Evolutionary conservation across 352 stramenopile species (phyloP).

Genomic region (Phytopythium aichiense): DNA sequence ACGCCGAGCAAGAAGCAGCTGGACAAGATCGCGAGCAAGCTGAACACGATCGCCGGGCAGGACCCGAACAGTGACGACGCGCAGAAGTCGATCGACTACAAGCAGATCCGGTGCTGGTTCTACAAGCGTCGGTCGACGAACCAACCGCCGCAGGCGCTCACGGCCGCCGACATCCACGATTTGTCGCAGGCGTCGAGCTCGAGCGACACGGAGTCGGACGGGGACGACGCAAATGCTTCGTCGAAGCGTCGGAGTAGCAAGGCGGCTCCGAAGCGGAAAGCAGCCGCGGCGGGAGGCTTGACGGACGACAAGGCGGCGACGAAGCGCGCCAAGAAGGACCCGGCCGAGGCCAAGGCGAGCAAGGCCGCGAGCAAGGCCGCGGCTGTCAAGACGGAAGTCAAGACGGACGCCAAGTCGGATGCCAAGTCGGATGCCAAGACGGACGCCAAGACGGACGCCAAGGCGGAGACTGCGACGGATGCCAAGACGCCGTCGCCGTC

Average conservation of each 20-base stretch:
- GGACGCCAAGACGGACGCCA: constrained; percentile 24
- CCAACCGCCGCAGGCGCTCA: constrained; percentile 65
- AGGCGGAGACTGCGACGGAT: not conserved
- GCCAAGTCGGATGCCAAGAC: not conserved
- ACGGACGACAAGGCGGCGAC: constrained; percentile 18
- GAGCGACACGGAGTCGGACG: constrained; percentile 69
- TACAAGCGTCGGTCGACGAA: constrained; percentile 84
- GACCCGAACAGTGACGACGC: constrained; percentile 52
- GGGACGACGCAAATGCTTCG: constrained; percentile 26
- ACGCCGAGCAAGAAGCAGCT: constrained; percentile 76
- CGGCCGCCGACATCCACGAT: constrained; percentile 47
- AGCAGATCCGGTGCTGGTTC: constrained; percentile 86
- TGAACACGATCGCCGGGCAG: constrained; percentile 60
- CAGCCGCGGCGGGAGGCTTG: not conserved
- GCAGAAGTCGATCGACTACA: constrained; percentile 77
- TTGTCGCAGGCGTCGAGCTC: constrained; percentile 46
- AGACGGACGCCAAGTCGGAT: constrained; percentile 9
- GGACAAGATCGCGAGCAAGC: constrained; percentile 67
- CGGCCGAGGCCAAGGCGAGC: not conserved
- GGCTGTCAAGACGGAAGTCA: not conserved
- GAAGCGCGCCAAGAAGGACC: constrained; percentile 36
- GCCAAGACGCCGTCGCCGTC: not conserved
- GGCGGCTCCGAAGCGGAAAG: constrained; percentile 24
- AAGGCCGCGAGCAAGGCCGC: not conserved
- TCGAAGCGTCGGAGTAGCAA: constrained; percentile 12